A percentile compares a stretch with the other conserved stretches of the same genome.
Conservation (phyloP, 2,329 filamentous ascomycete species). For the Aspergillus brasiliensis region DNA sequence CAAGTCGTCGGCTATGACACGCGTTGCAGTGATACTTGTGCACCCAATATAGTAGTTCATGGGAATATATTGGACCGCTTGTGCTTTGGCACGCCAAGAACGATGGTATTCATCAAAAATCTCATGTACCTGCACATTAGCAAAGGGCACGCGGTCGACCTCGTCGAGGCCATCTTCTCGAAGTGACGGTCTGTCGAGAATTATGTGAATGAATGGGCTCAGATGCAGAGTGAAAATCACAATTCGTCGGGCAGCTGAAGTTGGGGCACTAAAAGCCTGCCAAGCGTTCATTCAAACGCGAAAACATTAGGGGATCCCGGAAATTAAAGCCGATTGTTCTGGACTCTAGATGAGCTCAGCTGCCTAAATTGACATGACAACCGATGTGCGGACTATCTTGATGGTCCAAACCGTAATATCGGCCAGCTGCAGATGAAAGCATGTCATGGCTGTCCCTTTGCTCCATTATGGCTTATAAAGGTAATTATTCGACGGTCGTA, state of each 20-base stretch:
- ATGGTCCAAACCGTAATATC: constrained; percentile 11
- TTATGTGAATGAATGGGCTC: not conserved
- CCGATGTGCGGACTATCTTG: constrained; percentile 3
- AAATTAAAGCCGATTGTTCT: constrained; percentile 22
- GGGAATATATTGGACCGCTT: not conserved
- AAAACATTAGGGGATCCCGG: constrained; percentile 13
- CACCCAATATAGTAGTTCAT: not conserved
- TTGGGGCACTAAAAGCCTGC: not conserved
- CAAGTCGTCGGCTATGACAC: constrained; percentile 4
- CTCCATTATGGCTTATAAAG: not conserved
- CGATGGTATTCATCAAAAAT: too few species aligned
- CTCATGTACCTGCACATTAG: not conserved
- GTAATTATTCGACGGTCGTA: constrained; percentile 12
- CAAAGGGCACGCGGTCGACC: not conserved
- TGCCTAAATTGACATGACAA: constrained; percentile 6
- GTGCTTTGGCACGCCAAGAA: not conserved
- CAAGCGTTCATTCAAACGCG: constrained; percentile 5
- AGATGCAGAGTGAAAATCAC: not conserved
- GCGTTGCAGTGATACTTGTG: constrained; percentile 4
- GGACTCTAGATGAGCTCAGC: constrained; percentile 13
- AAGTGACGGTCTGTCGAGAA: not conserved
- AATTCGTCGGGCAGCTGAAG: constrained; percentile 1
- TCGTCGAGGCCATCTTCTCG: not conserved
- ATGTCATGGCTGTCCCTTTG: not conserved
- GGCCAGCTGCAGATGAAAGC: constrained; percentile 20